Evolutionary conservation across 805 yeast species (phyloP), one percentile per base, ranked within the genome.

Genomic region (Candida lessepsii): DNA sequence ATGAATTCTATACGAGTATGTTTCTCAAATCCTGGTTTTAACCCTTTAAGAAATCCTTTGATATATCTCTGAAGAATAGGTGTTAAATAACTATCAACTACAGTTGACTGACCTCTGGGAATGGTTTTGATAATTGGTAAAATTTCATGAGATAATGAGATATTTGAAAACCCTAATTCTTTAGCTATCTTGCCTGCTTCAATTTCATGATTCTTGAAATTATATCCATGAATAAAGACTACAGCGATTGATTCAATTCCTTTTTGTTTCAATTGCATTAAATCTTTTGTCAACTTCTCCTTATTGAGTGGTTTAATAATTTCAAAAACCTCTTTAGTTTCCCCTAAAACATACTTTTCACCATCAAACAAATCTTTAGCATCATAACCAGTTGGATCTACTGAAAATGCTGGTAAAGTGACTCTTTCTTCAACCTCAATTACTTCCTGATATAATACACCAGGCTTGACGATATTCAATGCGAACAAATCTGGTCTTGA

Each of bases 61-160:
- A 86, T 61, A 54, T 86, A 86, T 24, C 76, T 73, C 46, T 78
- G 71, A 36, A 86, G 81, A 30, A 81, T 86, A 2, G 96, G 96
- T 1, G 93, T 83, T 38, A 87, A 63, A 57, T 86, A 86, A 1
- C 95, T 87, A 62, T 87, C 95, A 1, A 88, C 90, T 9, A 82
- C 78, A 1, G 89, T 75, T 9, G 93, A 84, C 47, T 83, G 83
- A 2, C 91, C 86, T 42, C 96, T 70, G 14, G 86, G 77, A 29
- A 87, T 80, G 27, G 76, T 73, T 57, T 84, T 85, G 50, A 87
- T 82, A 85, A 85, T 83, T 8, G 96, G 93, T 30, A 83, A 76
- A 9, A 85, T 64, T 48, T 80, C 75, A 18, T 80, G 75, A 0
- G 93, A 84, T 11, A 85, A 63, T 0, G 91, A 82, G 23, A 87